A percentile compares a stretch with the other conserved stretches of the same genome.
phyloP scores from a whole-genome alignment of 768 basidiomycete genomes.

The Mrakia frigida region DNA sequence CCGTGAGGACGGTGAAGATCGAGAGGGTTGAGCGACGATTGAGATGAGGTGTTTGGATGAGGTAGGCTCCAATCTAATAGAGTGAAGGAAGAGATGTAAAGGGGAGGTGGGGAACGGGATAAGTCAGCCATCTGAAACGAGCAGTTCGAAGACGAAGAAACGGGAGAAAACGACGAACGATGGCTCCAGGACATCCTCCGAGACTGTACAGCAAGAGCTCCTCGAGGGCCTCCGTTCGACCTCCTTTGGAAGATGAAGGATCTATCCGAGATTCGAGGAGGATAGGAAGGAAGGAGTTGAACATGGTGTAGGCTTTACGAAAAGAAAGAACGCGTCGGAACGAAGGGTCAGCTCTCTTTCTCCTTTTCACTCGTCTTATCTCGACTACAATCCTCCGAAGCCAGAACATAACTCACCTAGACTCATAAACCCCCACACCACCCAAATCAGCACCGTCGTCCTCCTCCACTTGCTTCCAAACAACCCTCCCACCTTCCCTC shows the following conservation, averaged over 20 bases:
- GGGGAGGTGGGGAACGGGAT: background rate
- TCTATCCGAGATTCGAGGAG: conserved; percentile 60
- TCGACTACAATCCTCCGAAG: background rate
- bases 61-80: conserved; percentile 71
- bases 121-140: no score
- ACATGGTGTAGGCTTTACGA: conserved; percentile 71
- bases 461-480: conserved; percentile 67
- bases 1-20: conserved; percentile 49
- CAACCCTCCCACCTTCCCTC: conserved; percentile 57
- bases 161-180: conserved; percentile 52
- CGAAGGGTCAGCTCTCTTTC: background rate
- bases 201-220: conserved; percentile 81
- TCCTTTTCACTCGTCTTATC: background rate
- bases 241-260: conserved; percentile 27
- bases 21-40: conserved; percentile 60
- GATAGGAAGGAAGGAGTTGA: conserved; percentile 86
- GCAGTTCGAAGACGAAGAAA: background rate
- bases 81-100: conserved; percentile 22
- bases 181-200: conserved; percentile 76
- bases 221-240: conserved; percentile 62
- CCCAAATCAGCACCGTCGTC: conserved; percentile 76
- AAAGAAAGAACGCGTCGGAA: background rate
- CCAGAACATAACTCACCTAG: conserved; percentile 53
- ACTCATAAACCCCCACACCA: conserved; percentile 67
- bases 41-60: conserved; percentile 66